phyloP scores from a whole-genome alignment of 2,329 filamentous ascomycete genomes.

The Xylariales sp. region DNA sequence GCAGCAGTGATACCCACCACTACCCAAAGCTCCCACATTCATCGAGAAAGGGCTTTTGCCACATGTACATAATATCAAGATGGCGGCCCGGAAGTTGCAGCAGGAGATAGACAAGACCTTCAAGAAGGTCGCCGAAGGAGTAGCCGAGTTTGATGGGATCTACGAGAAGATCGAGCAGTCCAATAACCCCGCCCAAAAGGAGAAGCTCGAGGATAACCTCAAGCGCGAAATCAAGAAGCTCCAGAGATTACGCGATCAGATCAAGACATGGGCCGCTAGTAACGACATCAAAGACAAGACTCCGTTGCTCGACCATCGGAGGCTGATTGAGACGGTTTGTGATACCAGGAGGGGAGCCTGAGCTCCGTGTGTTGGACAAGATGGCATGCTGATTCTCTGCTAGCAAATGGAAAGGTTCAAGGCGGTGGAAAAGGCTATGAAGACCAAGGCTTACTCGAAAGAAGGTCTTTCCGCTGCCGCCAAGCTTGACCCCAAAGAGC shows the following conservation, averaged over 20 bases:
- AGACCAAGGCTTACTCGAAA: slow-evolving; percentile 99
- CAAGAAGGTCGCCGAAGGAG: slow-evolving; percentile 96
- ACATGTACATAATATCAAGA: slow-evolving; percentile 59
- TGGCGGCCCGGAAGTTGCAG: slow-evolving; percentile 96
- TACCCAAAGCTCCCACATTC: not conserved
- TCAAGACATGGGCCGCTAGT: slow-evolving; percentile 98
- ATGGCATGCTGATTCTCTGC: slow-evolving; percentile 45
- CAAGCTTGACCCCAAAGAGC: slow-evolving; percentile 96
- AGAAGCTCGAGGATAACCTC: slow-evolving; percentile 96
- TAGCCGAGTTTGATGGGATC: slow-evolving; percentile 90
- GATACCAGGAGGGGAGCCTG: slow-evolving; percentile 24
- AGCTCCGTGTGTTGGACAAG: slow-evolving; percentile 24
- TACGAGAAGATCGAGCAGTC: slow-evolving; percentile 98
- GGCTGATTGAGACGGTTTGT: slow-evolving; percentile 95
- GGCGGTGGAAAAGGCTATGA: slow-evolving; percentile 99
- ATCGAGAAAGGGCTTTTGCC: slow-evolving; percentile 26
- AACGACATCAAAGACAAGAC: slow-evolving; percentile 99
- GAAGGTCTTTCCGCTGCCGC: slow-evolving; percentile 92
- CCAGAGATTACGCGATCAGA: slow-evolving; percentile 95
- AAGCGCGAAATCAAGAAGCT: slow-evolving; percentile 99
- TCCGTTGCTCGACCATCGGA: slow-evolving; percentile 91
- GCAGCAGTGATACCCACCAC: not conserved
- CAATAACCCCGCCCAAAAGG: slow-evolving; percentile 93
- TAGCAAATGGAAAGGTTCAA: slow-evolving; percentile 99
- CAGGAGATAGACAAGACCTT: slow-evolving; percentile 99